Conservation (phyloP, 2,329 filamentous ascomycete genomes). For the Mariannaea sp. region DNA sequence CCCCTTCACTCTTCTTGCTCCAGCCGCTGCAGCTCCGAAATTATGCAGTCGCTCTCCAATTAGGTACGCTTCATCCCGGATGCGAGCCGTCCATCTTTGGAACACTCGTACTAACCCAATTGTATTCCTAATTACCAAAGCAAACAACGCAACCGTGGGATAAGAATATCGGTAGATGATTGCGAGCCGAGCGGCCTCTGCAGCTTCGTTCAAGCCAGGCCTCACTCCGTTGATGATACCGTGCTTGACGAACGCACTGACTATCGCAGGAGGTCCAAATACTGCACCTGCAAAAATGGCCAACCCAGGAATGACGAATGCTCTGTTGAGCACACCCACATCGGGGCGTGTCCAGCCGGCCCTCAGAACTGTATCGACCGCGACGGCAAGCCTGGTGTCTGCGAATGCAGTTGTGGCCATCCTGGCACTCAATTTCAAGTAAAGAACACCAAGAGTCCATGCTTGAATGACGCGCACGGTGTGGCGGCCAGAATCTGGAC, state of each 20-base stretch:
- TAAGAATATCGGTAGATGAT: conserved; percentile 68
- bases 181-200: conserved; percentile 38
- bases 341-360: conserved; percentile 82
- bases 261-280: conserved; percentile 65
- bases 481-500: conserved; percentile 52
- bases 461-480: conserved; percentile 87
- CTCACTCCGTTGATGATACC: conserved; percentile 26
- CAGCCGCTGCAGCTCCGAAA: conserved; percentile 64
- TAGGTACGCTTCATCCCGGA: conserved; percentile 93
- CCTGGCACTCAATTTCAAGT: conserved; percentile 78
- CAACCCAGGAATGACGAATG: conserved; percentile 78
- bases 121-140: conserved; percentile 48
- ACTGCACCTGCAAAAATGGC: conserved; percentile 67
- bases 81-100: conserved; percentile 75
- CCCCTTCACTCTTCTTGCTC: conserved; percentile 41
- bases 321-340: conserved; percentile 76
- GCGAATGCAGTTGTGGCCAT: conserved; percentile 70
- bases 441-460: conserved; percentile 91
- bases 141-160: conserved; percentile 63
- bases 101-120: conserved; percentile 65
- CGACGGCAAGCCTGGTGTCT: conserved; percentile 72
- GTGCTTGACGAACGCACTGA: conserved; percentile 43
- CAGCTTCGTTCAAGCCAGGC: conserved; percentile 30
- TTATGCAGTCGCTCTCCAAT: conserved; percentile 96
- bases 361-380: conserved; percentile 73